Evolutionary conservation across 805 yeast genomes (phyloP), one percentile per base, ranked within the genome.

Genomic region (Cyberlindnera americana): DNA sequence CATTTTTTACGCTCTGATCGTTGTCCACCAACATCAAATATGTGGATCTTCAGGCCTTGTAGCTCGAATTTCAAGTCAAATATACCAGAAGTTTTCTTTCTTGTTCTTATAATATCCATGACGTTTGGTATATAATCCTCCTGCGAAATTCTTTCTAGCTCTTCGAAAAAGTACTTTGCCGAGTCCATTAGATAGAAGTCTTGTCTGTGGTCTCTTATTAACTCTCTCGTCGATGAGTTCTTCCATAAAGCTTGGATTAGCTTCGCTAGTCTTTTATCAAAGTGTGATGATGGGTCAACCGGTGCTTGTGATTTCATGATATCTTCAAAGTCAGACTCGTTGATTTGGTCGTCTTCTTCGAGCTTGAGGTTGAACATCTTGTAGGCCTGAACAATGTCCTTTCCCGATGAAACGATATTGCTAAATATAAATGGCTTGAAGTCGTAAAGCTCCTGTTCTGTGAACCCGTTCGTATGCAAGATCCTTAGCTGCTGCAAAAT

Each of bases 1-100:
- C 99, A 93, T 62, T 93, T 91, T 56, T 85, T 86, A 38, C 99
- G 79, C 66, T 93, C 99, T 3, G 95, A 80, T 53, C 99, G 72
- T 63, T 93, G 99, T 2, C 97, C 97, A 47, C 97, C 97, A 34
- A 90, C 96, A 61, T 90, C 97, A 56, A 69, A 79, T 52, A 83
- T 69, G 52, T 79, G 85, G 35, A 82, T 65, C 51, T 73, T 72
- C 29, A 81, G 59, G 19, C 78, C 79, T 32, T 84, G 88, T 77
- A 89, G 73, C 44, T 78, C 79, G 54, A 90, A 85, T 41, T 75
- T 71, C 43, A 87, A 80, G 59, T 89, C 96, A 53, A 81, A 86
- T 17, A 90, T 86, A 62, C 97, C 96, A 1, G 95, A 83, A 0
- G 97, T 90, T 64, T 87, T 90, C 59, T 87, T 84, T 66, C 97